Evolutionary conservation across 371 early-diverging fungal species (phyloP).

Genomic region (Mortierella sp.): DNA sequence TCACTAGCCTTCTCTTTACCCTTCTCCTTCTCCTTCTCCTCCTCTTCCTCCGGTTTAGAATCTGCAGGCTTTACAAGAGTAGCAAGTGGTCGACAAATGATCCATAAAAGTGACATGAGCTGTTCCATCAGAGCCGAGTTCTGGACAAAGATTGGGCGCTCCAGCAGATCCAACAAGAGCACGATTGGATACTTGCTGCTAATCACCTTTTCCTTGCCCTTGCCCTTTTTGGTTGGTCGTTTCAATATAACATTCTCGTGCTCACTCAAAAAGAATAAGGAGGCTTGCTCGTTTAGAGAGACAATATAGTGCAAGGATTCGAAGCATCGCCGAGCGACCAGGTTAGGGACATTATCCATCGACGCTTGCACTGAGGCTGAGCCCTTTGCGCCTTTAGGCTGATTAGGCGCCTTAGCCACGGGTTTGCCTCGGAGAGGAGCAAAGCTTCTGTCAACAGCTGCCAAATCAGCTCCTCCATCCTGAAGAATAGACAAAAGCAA

Average conservation of each 20-base stretch:
- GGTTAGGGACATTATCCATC: constrained; percentile 77
- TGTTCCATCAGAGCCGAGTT: constrained; percentile 88
- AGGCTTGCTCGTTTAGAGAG: constrained; percentile 72
- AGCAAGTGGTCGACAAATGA: constrained; percentile 80
- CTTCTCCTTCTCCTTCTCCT: constrained; percentile 8
- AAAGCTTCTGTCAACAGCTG: constrained; percentile 83
- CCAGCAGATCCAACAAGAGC: constrained; percentile 85
- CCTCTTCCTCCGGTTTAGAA: constrained; percentile 47
- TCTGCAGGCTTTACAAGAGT: constrained; percentile 66
- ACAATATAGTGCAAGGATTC: constrained; percentile 85
- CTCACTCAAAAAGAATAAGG: constrained; percentile 81
- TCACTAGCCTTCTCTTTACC: constrained; percentile 12
- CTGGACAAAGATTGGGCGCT: constrained; percentile 83
- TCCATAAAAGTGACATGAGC: constrained; percentile 85
- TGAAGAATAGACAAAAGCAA: constrained; percentile 89
- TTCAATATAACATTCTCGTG: constrained; percentile 72
- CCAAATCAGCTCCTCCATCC: constrained; percentile 84
- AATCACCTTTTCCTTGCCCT: constrained; percentile 70
- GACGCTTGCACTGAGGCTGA: constrained; percentile 42
- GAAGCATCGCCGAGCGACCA: constrained; percentile 89
- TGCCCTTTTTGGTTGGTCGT: constrained; percentile 70
- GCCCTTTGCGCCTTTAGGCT: constrained; percentile 44
- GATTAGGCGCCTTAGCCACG: constrained; percentile 28
- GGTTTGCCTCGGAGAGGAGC: constrained; percentile 71
- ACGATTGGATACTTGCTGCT: constrained; percentile 88